These are phyloP conservation scores for Hypomyces rosellus DNA, from an alignment of 2,329 filamentous ascomycete genomes.

Conservation along the genomic window DNA sequence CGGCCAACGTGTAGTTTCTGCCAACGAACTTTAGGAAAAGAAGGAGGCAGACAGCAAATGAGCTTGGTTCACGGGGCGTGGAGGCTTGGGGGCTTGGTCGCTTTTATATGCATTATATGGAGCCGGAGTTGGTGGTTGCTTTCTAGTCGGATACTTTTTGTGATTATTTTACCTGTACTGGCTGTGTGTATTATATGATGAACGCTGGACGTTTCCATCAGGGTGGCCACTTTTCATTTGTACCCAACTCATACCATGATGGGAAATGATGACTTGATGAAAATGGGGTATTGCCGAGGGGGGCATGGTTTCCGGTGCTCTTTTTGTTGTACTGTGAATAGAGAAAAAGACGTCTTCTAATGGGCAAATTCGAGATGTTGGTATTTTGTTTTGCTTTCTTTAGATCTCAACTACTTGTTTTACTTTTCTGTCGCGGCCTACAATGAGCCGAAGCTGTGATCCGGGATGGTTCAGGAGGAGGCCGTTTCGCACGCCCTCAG, in stretches of 20 bases:
- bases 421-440: conserved; percentile 55
- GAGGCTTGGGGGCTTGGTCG: background rate
- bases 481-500: conserved; percentile 51
- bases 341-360: too few relatives aligned
- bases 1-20: conserved; percentile 49
- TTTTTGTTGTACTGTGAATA: too few relatives aligned
- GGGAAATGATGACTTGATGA: too few relatives aligned
- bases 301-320: too few relatives aligned
- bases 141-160: background rate
- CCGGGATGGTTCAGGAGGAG: conserved; percentile 45
- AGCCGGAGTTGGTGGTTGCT: conserved; percentile 4
- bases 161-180: too few relatives aligned
- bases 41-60: background rate
- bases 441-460: conserved; percentile 55
- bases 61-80: background rate
- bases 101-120: background rate
- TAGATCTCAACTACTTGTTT: conserved; percentile 42
- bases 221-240: too few relatives aligned
- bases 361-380: too few relatives aligned
- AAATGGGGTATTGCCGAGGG: too few relatives aligned
- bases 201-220: background rate
- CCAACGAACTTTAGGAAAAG: conserved; percentile 22
- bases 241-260: too few relatives aligned
- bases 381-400: too few relatives aligned
- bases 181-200: background rate